Evolutionary conservation across 2,329 filamentous ascomycete genomes (phyloP).

Genomic region (Plectosphaerella sp.): DNA sequence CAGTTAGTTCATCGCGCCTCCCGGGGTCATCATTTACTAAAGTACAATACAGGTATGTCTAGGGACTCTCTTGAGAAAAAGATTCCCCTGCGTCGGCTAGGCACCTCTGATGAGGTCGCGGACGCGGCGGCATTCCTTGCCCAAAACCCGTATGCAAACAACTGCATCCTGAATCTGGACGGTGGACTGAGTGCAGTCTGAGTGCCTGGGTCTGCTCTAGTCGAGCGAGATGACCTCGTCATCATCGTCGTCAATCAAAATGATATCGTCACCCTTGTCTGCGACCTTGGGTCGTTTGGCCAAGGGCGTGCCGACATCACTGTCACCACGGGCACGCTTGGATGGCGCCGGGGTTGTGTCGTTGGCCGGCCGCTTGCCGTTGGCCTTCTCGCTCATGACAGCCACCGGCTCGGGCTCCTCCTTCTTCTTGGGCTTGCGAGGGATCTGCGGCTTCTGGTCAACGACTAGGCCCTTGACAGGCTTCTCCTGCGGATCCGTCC

Average conservation of each 20-base stretch:
- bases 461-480: slow-evolving; percentile 45
- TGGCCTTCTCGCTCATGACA: slow-evolving; percentile 33
- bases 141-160: slow-evolving; percentile 77
- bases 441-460: slow-evolving; percentile 43
- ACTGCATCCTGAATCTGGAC: slow-evolving; percentile 81
- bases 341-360: slow-evolving; percentile 21
- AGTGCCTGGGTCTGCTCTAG: slow-evolving; percentile 11
- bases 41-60: slow-evolving; percentile 27
- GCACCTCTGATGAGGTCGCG: slow-evolving; percentile 67
- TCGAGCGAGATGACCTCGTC: slow-evolving; percentile 2
- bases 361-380: slow-evolving; percentile 30
- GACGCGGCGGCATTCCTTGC: slow-evolving; percentile 76
- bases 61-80: slow-evolving; percentile 20
- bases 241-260: slow-evolving; percentile 22
- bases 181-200: slow-evolving; percentile 71
- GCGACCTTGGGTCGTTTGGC: slow-evolving; percentile 46
- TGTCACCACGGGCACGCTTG: slow-evolving; percentile 44
- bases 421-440: slow-evolving; percentile 49
- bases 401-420: slow-evolving; percentile 23
- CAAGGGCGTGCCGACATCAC: slow-evolving; percentile 27
- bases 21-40: slow-evolving; percentile 21
- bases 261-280: slow-evolving; percentile 35
- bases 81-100: slow-evolving; percentile 51
- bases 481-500: slow-evolving; percentile 42
- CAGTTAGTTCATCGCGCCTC: slow-evolving; percentile 40